phyloP scores from a whole-genome alignment of 352 stramenopile species.

The Peronospora farinosa region DNA sequence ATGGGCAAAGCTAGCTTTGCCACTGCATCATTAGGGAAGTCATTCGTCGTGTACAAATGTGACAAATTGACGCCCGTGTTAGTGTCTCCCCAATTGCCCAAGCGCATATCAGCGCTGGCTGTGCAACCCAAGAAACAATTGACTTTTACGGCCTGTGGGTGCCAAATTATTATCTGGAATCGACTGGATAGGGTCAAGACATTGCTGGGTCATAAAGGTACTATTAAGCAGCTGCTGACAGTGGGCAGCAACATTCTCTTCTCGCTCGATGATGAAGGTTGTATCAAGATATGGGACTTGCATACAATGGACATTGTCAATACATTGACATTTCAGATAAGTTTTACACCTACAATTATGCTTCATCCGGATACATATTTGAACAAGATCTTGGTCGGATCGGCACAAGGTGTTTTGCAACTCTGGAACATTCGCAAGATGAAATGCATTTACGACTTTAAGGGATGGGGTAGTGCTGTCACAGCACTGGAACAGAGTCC shows the following conservation, averaged over 20 bases:
- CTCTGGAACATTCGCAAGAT: conserved; percentile 90
- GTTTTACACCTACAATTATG: conserved; percentile 70
- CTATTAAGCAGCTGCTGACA: conserved; percentile 42
- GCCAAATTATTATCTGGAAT: conserved; percentile 69
- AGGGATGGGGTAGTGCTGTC: conserved; percentile 58
- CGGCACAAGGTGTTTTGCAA: conserved; percentile 69
- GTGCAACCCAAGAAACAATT: conserved; percentile 63
- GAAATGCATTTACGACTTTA: conserved; percentile 86
- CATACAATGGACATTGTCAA: conserved; percentile 55
- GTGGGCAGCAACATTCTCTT: conserved; percentile 67
- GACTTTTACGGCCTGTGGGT: conserved; percentile 70
- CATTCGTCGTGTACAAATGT: conserved; percentile 89
- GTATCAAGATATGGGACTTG: conserved; percentile 58
- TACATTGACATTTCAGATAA: conserved; percentile 40
- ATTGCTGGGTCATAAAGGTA: conserved; percentile 48
- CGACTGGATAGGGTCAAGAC: conserved; percentile 51
- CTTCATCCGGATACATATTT: conserved; percentile 90
- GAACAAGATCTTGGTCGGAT: conserved; percentile 91
- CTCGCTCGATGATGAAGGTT: conserved; percentile 56
- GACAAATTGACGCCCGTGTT: conserved; percentile 84
- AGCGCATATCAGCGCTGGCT: conserved; percentile 64
- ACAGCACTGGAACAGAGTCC: conserved; percentile 81
- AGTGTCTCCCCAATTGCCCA: conserved; percentile 72
- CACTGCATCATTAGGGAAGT: conserved; percentile 81
- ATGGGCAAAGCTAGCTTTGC: conserved; percentile 87